Percentiles rank a stretch among this genome's conserved stretches.
Conservation (phyloP, 2,329 filamentous ascomycete species). For the Colletotrichum destructivum region DNA sequence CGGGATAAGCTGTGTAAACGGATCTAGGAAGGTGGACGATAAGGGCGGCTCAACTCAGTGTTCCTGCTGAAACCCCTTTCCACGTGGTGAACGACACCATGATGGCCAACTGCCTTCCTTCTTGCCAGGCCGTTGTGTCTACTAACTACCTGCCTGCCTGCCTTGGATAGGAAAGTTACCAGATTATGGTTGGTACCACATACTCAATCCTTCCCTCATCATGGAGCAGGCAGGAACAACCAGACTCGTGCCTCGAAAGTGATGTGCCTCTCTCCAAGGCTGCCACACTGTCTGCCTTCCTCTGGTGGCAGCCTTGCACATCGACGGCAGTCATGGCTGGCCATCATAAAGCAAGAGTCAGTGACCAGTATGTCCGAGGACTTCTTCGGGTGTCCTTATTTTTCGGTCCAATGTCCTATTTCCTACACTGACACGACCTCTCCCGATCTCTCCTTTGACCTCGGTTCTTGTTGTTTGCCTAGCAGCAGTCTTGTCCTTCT, state of each 20-base stretch:
- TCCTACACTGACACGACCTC: slow-evolving; percentile 5
- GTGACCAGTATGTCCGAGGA: neutral
- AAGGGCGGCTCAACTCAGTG: no score
- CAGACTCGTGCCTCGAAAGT: neutral
- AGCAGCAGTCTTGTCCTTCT: neutral
- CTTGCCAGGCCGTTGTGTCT: neutral
- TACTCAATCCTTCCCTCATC: neutral
- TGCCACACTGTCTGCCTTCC: neutral
- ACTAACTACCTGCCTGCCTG: no score
- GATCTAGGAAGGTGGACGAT: no score
- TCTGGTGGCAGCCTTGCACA: no score
- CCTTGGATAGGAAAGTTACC: no score
- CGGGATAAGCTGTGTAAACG: no score
- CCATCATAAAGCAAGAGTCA: neutral
- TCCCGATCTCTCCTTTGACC: neutral
- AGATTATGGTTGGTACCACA: neutral
- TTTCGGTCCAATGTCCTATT: neutral
- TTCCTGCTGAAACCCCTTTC: neutral
- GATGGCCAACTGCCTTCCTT: neutral
- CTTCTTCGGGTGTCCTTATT: neutral
- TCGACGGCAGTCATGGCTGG: neutral
- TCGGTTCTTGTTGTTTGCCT: slow-evolving; percentile 5
- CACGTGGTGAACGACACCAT: neutral
- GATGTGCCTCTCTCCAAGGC: neutral
- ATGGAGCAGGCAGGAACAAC: neutral